phyloP scores from a whole-genome alignment of 1,284 basidiomycete genomes.

The Sparassis latifolia region DNA sequence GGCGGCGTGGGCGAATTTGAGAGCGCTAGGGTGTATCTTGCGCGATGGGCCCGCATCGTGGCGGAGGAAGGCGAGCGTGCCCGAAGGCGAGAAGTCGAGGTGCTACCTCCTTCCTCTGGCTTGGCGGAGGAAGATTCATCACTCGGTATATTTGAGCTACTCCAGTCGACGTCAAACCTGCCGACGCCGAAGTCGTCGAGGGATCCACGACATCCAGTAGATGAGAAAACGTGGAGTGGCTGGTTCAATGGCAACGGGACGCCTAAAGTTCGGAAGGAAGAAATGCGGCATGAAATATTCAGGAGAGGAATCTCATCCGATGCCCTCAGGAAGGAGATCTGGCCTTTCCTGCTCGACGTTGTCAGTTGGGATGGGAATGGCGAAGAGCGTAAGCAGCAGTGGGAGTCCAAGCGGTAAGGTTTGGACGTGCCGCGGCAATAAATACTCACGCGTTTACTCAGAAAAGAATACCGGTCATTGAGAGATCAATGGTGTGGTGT shows the following conservation, averaged over 20 bases:
- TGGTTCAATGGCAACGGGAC: slow-evolving; percentile 71
- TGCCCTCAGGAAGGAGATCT: slow-evolving; percentile 61
- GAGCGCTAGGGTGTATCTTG: slow-evolving; percentile 91
- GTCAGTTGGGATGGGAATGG: slow-evolving; percentile 69
- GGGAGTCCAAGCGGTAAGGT: slow-evolving; percentile 60
- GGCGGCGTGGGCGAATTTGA: slow-evolving; percentile 92
- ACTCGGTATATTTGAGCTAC: slow-evolving; percentile 83
- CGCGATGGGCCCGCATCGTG: slow-evolving; percentile 93
- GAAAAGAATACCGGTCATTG: slow-evolving; percentile 60
- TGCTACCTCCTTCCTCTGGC: slow-evolving; percentile 43
- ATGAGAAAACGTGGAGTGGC: slow-evolving; percentile 59
- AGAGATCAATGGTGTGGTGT: slow-evolving; percentile 80
- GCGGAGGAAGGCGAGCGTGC: slow-evolving; percentile 93
- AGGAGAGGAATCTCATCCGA: slow-evolving; percentile 59
- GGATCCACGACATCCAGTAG: slow-evolving; percentile 65
- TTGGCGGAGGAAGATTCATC: slow-evolving; percentile 65
- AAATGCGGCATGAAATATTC: slow-evolving; percentile 74
- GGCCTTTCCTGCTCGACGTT: slow-evolving; percentile 89
- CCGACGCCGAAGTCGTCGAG: slow-evolving; percentile 72
- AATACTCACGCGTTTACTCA: slow-evolving; percentile 20
- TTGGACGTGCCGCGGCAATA: too few relatives aligned
- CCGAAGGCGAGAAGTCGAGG: slow-evolving; percentile 68
- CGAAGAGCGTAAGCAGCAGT: slow-evolving; percentile 45
- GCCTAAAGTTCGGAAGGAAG: slow-evolving; percentile 58
- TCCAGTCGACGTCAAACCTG: slow-evolving; percentile 72